Evolutionary conservation across 2,329 filamentous ascomycete genomes (phyloP), one percentile per base, ranked within the genome.

Genomic region (Aaosphaeria pasadenensis): DNA sequence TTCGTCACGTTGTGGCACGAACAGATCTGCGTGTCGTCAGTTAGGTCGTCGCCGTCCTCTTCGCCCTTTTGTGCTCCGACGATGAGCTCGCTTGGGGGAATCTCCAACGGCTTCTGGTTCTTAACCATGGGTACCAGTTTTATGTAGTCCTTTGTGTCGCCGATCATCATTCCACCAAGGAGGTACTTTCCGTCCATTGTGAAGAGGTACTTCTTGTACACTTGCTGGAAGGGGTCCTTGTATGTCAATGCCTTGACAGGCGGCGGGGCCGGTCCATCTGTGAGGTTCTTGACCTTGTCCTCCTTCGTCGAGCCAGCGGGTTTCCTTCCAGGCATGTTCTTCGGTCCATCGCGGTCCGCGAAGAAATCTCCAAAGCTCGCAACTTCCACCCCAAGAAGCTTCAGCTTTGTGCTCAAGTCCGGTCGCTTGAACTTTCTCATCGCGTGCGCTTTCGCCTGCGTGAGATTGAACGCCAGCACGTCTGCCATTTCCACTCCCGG

Each of bases 141-240:
- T 72, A 95, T 82, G 63, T 95, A 96, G 72, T 96, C 91, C 53
- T 82, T 87, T 0, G 89, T 95, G 62, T 96, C 91, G 36, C 91
- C 91, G 52, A 96, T 94, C 89, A 96, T 95, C 89, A 96, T 96
- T 4, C 91, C 91, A n/a, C 91, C 91, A 0, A 96, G 81, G 1
- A 96, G 76, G 60, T 92, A 92, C 67, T 95, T 95, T 29, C 91
- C 91, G 63, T 96, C 91, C 63, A 85, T 76, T 0, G 91, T 95
- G 63, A 96, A 96, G 7, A 96, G 74, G 68, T 94, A 96, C 65
- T 96, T 96, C 70, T 96, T 96, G 75, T 96, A 96, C 1, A 96
- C 83, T 42, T 89, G 85, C 47, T 85, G 81, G 64, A 96, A 96
- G 0, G 91, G 91, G 62, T 96, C 91, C 53, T 87, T 90, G 74